Percentiles rank a stretch among this genome's conserved stretches.
phyloP scores from a whole-genome alignment of 1,139 yeast genomes.

The Candida dubliniensis region DNA sequence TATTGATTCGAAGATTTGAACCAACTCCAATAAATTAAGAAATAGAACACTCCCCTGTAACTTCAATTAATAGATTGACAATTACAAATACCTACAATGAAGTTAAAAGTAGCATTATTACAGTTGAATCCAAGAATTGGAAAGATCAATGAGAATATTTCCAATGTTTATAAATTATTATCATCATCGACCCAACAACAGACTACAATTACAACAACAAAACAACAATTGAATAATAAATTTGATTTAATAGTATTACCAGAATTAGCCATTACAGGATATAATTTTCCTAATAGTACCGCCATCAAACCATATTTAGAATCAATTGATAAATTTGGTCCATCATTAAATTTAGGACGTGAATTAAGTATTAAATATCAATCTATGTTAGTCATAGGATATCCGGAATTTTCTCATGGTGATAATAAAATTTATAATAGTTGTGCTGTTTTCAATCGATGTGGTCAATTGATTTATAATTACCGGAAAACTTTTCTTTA shows the following conservation, averaged over 20 bases:
- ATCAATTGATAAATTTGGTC: conserved; percentile 33
- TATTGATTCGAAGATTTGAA: no score
- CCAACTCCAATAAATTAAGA: background rate
- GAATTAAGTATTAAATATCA: conserved; percentile 47
- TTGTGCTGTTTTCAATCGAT: conserved; percentile 61
- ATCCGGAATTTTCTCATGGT: conserved; percentile 57
- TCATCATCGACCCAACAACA: conserved; percentile 15
- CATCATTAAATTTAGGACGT: conserved; percentile 57
- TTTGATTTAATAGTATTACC: conserved; percentile 74
- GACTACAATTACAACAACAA: conserved; percentile 14
- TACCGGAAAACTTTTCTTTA: conserved; percentile 80
- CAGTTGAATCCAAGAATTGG: conserved; percentile 73
- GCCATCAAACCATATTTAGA: conserved; percentile 68
- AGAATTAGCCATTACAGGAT: conserved; percentile 85
- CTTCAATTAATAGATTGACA: background rate
- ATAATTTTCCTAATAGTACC: conserved; percentile 54
- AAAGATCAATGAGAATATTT: conserved; percentile 52
- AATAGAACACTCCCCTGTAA: background rate
- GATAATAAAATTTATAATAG: conserved; percentile 58
- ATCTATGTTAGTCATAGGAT: conserved; percentile 79
- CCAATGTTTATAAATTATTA: conserved; percentile 45
- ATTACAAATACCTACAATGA: no score
- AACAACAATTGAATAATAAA: conserved; percentile 8
- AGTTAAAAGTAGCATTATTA: conserved; percentile 56
- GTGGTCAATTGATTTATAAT: conserved; percentile 60